A percentile compares a stretch with the other conserved stretches of the same genome.
phyloP scores from a whole-genome alignment of 192 early-diverging fungal genomes.

The Chytriomyces sp. region DNA sequence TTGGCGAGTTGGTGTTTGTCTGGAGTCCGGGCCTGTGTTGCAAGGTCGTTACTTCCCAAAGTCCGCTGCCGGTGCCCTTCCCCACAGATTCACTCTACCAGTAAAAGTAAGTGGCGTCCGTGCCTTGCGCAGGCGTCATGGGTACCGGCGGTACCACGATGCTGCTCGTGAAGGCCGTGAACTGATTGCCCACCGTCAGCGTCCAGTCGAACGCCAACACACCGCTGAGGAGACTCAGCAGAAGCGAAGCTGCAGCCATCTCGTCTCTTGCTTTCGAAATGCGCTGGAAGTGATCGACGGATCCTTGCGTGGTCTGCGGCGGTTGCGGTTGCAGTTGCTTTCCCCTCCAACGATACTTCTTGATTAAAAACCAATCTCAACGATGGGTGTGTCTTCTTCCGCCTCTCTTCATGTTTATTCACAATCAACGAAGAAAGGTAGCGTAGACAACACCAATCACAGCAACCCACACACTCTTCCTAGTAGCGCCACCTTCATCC shows the following conservation, averaged over 20 bases:
- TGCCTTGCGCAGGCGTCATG: not conserved
- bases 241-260: too few relatives aligned
- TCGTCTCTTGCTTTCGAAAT: too few relatives aligned
- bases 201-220: conserved; percentile 25
- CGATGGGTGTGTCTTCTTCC: too few relatives aligned
- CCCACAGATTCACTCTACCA: not conserved
- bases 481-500: not conserved
- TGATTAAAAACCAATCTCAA: too few relatives aligned
- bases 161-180: not conserved
- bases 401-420: too few relatives aligned
- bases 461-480: not conserved
- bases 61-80: not conserved
- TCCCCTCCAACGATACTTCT: too few relatives aligned
- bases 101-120: conserved; percentile 23
- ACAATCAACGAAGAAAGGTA: too few relatives aligned
- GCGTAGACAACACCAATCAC: not conserved
- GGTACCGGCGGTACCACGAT: conserved; percentile 12
- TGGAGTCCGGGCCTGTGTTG: conserved; percentile 12
- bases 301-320: too few relatives aligned
- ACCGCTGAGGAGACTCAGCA: not conserved
- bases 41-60: not conserved
- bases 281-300: too few relatives aligned
- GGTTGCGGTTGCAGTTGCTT: too few relatives aligned
- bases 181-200: conserved; percentile 5
- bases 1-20: not conserved